phyloP scores from a whole-genome alignment of 805 yeast genomes.

The Metschnikowia lochheadii region DNA sequence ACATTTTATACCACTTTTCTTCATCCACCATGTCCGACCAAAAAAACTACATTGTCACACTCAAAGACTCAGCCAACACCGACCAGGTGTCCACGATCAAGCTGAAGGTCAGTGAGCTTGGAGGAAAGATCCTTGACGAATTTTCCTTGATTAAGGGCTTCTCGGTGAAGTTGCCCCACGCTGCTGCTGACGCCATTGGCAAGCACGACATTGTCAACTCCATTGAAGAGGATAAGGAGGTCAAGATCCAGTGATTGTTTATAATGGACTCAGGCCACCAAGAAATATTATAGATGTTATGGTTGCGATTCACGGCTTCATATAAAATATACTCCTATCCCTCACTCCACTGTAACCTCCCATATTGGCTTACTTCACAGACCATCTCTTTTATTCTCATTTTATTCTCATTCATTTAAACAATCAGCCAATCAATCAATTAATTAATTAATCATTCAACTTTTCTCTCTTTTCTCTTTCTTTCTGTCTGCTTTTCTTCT shows the following conservation, averaged over 20 bases:
- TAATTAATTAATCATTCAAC: no score
- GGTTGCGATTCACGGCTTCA: no score
- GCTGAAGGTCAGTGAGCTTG: slow-evolving; percentile 44
- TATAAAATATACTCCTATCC: no score
- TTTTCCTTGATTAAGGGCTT: slow-evolving; percentile 65
- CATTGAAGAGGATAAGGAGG: slow-evolving; percentile 68
- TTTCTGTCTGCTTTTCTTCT: no score
- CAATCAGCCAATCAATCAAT: no score
- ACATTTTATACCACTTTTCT: slow-evolving; percentile 3
- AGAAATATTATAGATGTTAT: no score
- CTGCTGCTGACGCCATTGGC: slow-evolving; percentile 46
- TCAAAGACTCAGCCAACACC: slow-evolving; percentile 42
- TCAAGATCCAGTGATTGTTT: slow-evolving; percentile 35
- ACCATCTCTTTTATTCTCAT: no score
- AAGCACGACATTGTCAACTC: slow-evolving; percentile 49
- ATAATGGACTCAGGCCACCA: no score
- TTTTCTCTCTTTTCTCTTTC: background rate
- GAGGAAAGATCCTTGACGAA: slow-evolving; percentile 60
- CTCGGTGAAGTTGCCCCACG: slow-evolving; percentile 53
- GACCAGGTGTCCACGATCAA: slow-evolving; percentile 42
- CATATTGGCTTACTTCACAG: no score
- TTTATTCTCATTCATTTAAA: no score
- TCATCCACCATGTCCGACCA: slow-evolving; percentile 23
- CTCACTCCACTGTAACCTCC: no score
- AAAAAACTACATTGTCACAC: slow-evolving; percentile 41